Evolutionary conservation across 129 eudicot genomes (phyloP).

Genomic region (Deinandra increscens): DNA sequence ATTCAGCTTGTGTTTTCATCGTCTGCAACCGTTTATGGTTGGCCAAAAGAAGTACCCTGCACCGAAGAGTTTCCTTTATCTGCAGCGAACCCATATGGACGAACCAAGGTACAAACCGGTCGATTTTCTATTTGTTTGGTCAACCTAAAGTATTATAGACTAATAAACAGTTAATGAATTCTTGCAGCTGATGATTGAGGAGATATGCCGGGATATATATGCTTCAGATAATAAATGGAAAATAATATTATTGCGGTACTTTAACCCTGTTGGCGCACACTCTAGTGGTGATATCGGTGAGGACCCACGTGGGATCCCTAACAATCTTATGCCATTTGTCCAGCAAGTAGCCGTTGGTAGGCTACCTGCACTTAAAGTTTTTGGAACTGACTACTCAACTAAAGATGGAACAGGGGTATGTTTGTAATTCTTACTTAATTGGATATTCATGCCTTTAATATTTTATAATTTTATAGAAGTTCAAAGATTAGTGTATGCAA

Average conservation of each 20-base stretch:
- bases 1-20: slow-evolving; percentile 82
- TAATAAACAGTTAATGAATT: neutral
- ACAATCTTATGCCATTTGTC: slow-evolving; percentile 97
- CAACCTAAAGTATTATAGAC: slow-evolving; percentile 12
- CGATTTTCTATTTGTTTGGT: neutral
- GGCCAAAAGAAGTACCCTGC: slow-evolving; percentile 90
- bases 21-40: slow-evolving; percentile 84
- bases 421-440: neutral
- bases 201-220: slow-evolving; percentile 77
- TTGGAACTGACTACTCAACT: slow-evolving; percentile 82
- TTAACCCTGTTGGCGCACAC: slow-evolving; percentile 98
- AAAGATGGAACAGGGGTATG: slow-evolving; percentile 97
- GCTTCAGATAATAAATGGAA: slow-evolving; percentile 72
- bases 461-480: neutral
- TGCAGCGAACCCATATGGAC: slow-evolving; percentile 88
- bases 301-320: slow-evolving; percentile 93
- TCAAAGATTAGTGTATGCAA: neutral
- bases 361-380: slow-evolving; percentile 66
- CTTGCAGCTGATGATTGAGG: slow-evolving; percentile 89
- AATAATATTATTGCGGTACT: slow-evolving; percentile 83
- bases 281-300: slow-evolving; percentile 92
- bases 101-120: slow-evolving; percentile 64
- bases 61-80: slow-evolving; percentile 75
- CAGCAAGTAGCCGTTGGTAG: slow-evolving; percentile 99
- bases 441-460: neutral